phyloP scores from a whole-genome alignment of 352 stramenopile genomes.

The Globisporangium spinosum region DNA sequence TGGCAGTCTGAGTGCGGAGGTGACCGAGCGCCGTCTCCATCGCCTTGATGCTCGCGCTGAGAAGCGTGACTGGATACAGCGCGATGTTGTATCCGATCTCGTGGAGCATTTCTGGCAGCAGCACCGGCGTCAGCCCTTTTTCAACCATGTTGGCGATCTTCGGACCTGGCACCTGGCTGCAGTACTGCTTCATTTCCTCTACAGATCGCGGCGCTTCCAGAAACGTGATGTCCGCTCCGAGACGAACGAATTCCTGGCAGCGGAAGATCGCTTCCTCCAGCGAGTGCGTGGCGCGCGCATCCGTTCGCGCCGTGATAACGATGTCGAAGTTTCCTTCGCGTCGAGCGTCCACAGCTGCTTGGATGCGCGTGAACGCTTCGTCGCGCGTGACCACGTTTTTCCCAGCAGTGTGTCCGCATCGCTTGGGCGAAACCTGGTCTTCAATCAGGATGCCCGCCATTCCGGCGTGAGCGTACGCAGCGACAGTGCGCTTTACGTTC shows the following conservation, averaged over 20 bases:
- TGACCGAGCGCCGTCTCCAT: slow-evolving; percentile 88
- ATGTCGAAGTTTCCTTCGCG: slow-evolving; percentile 84
- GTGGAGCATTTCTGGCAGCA: slow-evolving; percentile 82
- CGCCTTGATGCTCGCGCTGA: slow-evolving; percentile 91
- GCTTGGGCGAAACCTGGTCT: slow-evolving; percentile 91
- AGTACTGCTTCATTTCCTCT: slow-evolving; percentile 92
- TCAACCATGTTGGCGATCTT: slow-evolving; percentile 90
- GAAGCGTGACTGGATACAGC: slow-evolving; percentile 91
- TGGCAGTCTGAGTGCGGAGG: slow-evolving; percentile 58
- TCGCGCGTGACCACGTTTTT: slow-evolving; percentile 87
- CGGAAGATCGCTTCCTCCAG: slow-evolving; percentile 91
- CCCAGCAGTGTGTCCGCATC: slow-evolving; percentile 90
- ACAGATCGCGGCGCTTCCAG: slow-evolving; percentile 89
- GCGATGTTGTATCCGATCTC: slow-evolving; percentile 93
- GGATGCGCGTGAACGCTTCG: slow-evolving; percentile 83
- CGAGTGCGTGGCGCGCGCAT: slow-evolving; percentile 87
- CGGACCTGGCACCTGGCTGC: slow-evolving; percentile 79
- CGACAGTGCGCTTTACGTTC: slow-evolving; percentile 91
- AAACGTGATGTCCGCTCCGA: slow-evolving; percentile 95
- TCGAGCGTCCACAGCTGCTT: slow-evolving; percentile 89
- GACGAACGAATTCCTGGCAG: slow-evolving; percentile 89
- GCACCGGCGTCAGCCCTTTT: slow-evolving; percentile 90
- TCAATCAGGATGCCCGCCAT: slow-evolving; percentile 95
- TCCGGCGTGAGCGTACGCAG: slow-evolving; percentile 84
- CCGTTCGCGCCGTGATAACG: slow-evolving; percentile 93